These are phyloP conservation scores for Malassezia sp. DNA, from an alignment of 1,284 basidiomycete species.

Conservation along the genomic window DNA sequence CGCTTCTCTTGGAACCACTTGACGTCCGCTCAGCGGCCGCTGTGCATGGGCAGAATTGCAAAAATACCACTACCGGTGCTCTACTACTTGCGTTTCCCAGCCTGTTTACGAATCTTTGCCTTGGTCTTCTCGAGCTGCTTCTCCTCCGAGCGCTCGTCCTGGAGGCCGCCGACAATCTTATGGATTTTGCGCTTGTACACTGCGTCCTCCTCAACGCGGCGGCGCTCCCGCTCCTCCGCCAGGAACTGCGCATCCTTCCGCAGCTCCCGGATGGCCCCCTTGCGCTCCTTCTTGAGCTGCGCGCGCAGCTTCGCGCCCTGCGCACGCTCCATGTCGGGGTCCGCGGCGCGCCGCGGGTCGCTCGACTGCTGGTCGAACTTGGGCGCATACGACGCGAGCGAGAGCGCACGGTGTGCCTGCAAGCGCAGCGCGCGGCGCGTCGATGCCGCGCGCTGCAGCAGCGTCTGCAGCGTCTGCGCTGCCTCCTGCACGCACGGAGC, in stretches of 20 bases:
- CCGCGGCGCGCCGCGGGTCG: conserved; percentile 66
- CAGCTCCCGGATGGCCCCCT: conserved; percentile 90
- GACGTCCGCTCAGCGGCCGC: not conserved
- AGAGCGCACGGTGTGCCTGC: conserved; percentile 90
- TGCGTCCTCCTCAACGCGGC: conserved; percentile 67
- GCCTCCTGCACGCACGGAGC: conserved; percentile 17
- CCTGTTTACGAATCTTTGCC: conserved; percentile 50
- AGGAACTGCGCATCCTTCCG: conserved; percentile 90
- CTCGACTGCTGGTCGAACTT: conserved; percentile 73
- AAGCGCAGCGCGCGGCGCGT: conserved; percentile 68
- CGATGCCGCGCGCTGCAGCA: conserved; percentile 60
- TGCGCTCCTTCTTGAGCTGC: conserved; percentile 87
- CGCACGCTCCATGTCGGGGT: conserved; percentile 85
- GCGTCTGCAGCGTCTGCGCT: conserved; percentile 50
- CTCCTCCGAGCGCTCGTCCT: conserved; percentile 85
- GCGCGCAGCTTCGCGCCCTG: conserved; percentile 73
- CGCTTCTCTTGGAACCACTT: not conserved
- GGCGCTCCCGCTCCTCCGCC: conserved; percentile 61
- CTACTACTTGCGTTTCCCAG: conserved; percentile 20
- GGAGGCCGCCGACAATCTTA: conserved; percentile 67
- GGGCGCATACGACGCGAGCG: conserved; percentile 82
- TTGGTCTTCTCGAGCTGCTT: conserved; percentile 63
- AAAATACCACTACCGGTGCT: not conserved
- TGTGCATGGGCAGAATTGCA: not conserved
- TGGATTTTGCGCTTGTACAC: conserved; percentile 52